Conservation (phyloP, 140 eudicot genomes). For the Oenanthe javanica region DNA sequence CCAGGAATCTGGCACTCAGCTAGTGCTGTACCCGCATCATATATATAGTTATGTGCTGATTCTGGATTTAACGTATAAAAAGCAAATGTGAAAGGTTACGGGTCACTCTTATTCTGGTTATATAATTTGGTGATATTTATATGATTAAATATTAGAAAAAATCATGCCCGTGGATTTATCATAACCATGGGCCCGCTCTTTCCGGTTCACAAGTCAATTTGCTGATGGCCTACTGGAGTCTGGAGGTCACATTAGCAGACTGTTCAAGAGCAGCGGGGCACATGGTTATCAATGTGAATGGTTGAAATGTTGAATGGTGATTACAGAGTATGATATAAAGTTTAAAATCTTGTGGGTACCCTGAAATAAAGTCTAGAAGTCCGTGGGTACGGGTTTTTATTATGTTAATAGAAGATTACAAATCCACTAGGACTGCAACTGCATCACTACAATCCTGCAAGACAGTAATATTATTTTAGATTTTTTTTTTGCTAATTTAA, state of each 20-base stretch:
- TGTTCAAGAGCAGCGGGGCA: background rate
- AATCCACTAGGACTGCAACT: background rate
- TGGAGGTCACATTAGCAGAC: background rate
- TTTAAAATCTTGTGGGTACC: background rate
- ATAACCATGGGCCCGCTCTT: background rate
- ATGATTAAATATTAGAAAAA: background rate
- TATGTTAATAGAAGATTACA: background rate
- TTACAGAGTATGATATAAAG: background rate
- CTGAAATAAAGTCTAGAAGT: background rate
- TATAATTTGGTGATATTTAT: background rate
- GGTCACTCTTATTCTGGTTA: background rate
- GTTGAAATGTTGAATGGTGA: background rate
- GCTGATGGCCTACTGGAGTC: background rate
- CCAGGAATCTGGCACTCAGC: background rate
- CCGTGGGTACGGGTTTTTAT: background rate
- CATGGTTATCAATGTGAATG: constrained; percentile 7
- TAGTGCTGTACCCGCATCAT: background rate
- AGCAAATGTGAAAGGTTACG: background rate
- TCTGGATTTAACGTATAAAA: background rate
- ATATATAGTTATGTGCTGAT: background rate
- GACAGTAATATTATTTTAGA: background rate
- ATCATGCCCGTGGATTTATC: no score
- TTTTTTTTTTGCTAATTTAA: no score
- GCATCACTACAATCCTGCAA: background rate
- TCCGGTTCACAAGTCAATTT: background rate